Evolutionary conservation across 2,329 filamentous ascomycete genomes (phyloP).

Genomic region (Herpotrichia juniperi): DNA sequence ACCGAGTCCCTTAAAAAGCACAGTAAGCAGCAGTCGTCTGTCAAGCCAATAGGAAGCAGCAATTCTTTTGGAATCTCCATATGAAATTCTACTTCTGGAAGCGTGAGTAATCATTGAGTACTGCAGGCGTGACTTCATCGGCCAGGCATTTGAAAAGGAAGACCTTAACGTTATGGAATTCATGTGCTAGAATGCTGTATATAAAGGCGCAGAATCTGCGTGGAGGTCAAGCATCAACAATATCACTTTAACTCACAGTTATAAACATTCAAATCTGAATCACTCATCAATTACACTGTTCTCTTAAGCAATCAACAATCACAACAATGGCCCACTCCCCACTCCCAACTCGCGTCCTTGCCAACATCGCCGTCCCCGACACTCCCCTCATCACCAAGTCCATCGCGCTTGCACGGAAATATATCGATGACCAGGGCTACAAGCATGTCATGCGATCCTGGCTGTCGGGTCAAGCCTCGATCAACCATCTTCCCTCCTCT

Average conservation of each 20-base stretch:
- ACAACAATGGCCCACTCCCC: background rate
- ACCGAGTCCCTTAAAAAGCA: background rate
- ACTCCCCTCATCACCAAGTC: slow-evolving; percentile 45
- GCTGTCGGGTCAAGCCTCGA: slow-evolving; percentile 43
- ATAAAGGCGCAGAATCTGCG: background rate
- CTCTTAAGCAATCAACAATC: background rate
- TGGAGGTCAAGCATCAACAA: background rate
- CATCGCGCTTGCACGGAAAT: slow-evolving; percentile 34
- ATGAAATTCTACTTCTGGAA: too few species aligned
- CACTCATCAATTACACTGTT: background rate
- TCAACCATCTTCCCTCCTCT: slow-evolving; percentile 35
- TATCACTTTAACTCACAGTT: background rate
- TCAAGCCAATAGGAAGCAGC: background rate
- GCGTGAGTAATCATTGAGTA: background rate
- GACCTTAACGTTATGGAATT: background rate
- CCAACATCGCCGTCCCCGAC: slow-evolving; percentile 42
- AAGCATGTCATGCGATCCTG: slow-evolving; percentile 49
- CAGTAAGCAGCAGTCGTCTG: background rate
- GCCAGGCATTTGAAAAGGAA: background rate
- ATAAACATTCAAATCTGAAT: background rate
- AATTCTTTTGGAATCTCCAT: background rate
- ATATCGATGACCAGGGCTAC: slow-evolving; percentile 40
- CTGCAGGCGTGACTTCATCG: too few species aligned
- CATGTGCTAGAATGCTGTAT: background rate
- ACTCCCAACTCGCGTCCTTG: slow-evolving; percentile 21